Evolutionary conservation across 2,329 filamentous ascomycete genomes (phyloP).

Genomic region (Hypoxylon sp.): DNA sequence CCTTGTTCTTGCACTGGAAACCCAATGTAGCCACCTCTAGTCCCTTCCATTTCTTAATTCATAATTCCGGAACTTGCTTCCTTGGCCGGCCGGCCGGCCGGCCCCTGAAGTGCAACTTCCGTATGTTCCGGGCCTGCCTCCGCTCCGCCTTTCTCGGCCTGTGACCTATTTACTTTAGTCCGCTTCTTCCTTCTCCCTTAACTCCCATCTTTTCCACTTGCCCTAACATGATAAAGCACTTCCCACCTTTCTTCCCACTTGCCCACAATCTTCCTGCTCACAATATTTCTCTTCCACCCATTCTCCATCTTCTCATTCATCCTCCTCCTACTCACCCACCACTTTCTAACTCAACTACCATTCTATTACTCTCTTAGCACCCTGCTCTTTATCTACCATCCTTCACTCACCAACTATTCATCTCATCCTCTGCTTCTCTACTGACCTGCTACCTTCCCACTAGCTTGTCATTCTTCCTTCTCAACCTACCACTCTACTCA

Average conservation of each 20-base stretch:
- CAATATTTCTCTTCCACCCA: not conserved
- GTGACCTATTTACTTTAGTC: not conserved
- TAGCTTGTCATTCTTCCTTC: not conserved
- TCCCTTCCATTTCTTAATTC: not conserved
- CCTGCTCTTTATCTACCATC: not conserved
- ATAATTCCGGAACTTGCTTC: not conserved
- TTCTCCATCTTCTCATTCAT: not conserved
- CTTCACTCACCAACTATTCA: not conserved
- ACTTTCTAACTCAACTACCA: not conserved
- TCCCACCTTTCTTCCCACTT: not conserved
- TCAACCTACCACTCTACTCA: too few relatives aligned
- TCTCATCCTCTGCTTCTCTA: not conserved
- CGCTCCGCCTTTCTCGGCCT: not conserved
- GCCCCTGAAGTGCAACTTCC: not conserved
- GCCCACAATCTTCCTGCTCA: not conserved
- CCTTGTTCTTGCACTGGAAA: not conserved
- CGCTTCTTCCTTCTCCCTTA: not conserved
- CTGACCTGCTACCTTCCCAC: not conserved
- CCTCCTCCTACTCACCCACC: not conserved
- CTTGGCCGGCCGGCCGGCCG: not conserved
- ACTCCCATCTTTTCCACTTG: not conserved
- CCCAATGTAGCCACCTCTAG: not conserved
- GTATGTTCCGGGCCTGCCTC: not conserved
- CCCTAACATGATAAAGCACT: not conserved
- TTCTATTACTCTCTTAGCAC: not conserved